Conservation (phyloP, 371 early-diverging fungal genomes). For the Zancudomyces culisetae region DNA sequence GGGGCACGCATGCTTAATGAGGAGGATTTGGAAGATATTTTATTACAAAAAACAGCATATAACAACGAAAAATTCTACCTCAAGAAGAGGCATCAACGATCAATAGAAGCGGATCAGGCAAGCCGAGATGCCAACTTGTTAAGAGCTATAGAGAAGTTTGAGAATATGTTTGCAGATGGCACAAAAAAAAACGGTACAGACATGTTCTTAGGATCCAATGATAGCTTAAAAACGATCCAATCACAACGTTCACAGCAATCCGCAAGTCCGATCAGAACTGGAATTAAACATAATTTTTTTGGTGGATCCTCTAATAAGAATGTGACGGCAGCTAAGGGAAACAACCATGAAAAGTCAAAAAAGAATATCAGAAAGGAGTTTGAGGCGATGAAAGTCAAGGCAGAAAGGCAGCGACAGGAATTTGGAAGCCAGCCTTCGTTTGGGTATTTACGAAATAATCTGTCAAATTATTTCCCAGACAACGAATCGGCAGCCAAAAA, state of each 20-base stretch:
- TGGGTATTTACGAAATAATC: conserved; percentile 66
- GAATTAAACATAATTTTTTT: too few species aligned
- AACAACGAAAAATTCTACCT: conserved; percentile 57
- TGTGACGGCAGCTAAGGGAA: too few species aligned
- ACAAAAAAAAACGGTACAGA: too few species aligned
- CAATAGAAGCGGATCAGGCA: conserved; percentile 14
- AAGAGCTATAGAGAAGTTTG: conserved; percentile 20
- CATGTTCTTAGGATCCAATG: too few species aligned
- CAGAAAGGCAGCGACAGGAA: too few species aligned
- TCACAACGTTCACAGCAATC: too few species aligned
- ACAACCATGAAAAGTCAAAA: too few species aligned
- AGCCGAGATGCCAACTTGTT: conserved; percentile 9
- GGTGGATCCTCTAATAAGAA: too few species aligned
- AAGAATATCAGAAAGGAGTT: too few species aligned
- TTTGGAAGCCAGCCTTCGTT: conserved; percentile 89
- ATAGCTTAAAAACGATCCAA: too few species aligned
- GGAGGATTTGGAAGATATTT: conserved; percentile 47
- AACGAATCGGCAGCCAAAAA: conserved; percentile 24
- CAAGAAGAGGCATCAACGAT: conserved; percentile 40
- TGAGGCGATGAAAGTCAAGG: too few species aligned
- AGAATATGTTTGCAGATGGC: conserved; percentile 14
- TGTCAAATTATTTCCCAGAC: conserved; percentile 73
- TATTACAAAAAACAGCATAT: conserved; percentile 38
- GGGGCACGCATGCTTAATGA: conserved; percentile 36
- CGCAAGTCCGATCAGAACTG: too few species aligned